Base-by-base conservation (phyloP, 2,329 filamentous ascomycete species). In the Talaromyces sp. region DNA sequence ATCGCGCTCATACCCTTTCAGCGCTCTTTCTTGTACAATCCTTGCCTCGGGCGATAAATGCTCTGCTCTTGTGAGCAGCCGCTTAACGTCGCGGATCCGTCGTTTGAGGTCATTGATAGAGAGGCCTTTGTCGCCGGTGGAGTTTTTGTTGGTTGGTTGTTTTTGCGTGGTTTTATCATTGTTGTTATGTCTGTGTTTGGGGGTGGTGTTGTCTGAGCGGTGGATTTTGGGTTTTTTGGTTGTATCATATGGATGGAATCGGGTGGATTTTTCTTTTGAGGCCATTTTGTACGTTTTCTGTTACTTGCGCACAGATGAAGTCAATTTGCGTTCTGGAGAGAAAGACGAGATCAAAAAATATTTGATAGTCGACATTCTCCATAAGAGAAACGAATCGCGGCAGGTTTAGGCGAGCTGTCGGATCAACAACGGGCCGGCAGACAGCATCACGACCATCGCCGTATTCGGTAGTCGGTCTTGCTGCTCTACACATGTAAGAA, bases 1-100 rank as follows among this genome's bases (percentile, higher is more conserved):
- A 68, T 89, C 87, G 61, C 83, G 81, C 70, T 86, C 79, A 63
- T 85, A 85, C 1, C 82, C 83, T 64, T 80, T 79, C 27, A 89
- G 72, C 58, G 86, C 86, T 52, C 87, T 82, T 73, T 89, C 87
- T 69, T 87, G 85, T 66, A 86, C 81, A 41, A 87, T 79, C 39
- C 85, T 80, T 19, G 84, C 79, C 68, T 84, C 83, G 24, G 84
- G 83, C 2, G 85, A 83, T 63, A 89, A 77, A 24, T 27, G 16
- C 43, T 82, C 79, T 16, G 78, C 64, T 49, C 73, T 80, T 27
- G 79, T 77, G 35, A 88, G 80, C 0, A 86, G 76, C 9, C 86
- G 82, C 67, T 79, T 83, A 43, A 86, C 74, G 69, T 85, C 82
- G 47, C 86, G 84, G 66, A 88, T 85, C 27, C 83, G 81, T 66